Evolutionary conservation across 2,329 filamentous ascomycete species (phyloP).

Genomic region (Cladorrhinum sp.): DNA sequence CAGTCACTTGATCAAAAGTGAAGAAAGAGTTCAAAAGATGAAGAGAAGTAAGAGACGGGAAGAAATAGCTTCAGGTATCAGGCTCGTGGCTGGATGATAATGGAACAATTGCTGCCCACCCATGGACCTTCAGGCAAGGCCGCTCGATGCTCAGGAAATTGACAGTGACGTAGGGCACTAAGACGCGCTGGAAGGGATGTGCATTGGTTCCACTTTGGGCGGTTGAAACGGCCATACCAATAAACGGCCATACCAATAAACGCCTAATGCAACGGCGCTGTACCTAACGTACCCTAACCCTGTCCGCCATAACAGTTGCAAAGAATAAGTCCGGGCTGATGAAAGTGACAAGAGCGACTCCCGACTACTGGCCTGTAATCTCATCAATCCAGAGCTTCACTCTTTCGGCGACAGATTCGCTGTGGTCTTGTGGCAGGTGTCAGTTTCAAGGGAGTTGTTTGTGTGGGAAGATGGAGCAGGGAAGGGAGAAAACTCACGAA

Average conservation of each 20-base stretch:
- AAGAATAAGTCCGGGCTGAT: too few relatives aligned
- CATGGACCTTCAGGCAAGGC: neutral
- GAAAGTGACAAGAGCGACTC: too few relatives aligned
- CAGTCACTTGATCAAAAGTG: too few relatives aligned
- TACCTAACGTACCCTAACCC: neutral
- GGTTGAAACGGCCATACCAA: neutral
- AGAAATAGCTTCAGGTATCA: neutral
- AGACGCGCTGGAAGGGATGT: neutral
- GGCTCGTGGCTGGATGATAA: too few relatives aligned
- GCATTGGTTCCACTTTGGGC: neutral
- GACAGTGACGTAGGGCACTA: neutral
- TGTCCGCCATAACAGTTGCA: too few relatives aligned
- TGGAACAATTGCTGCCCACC: too few relatives aligned
- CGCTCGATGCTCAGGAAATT: too few relatives aligned
- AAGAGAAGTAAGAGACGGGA: too few relatives aligned
- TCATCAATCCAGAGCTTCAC: conserved; percentile 52
- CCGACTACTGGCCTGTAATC: conserved; percentile 36
- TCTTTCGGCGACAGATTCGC: conserved; percentile 48
- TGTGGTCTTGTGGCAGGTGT: conserved; percentile 38
- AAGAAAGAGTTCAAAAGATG: too few relatives aligned
- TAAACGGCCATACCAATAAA: too few relatives aligned
- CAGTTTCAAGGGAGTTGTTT: neutral
- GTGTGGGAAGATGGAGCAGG: neutral
- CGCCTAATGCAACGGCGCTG: too few relatives aligned
- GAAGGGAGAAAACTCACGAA: conserved; percentile 39